These are phyloP conservation scores for Eucalyptus erythrocorys DNA, from an alignment of 345 rosid species.

Conservation along the genomic window DNA sequence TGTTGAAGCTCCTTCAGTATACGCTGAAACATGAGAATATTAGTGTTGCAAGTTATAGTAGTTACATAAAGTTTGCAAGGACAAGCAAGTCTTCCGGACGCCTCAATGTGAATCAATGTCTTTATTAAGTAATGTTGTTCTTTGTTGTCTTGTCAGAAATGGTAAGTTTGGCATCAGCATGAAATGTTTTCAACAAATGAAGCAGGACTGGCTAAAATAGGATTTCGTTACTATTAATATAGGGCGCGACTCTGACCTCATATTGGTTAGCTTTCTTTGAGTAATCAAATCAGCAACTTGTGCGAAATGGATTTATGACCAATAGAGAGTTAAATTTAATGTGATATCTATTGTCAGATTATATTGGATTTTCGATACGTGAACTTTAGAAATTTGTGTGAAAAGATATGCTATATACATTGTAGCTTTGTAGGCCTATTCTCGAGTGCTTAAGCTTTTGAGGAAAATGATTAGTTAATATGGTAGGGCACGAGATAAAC, in stretches of 20 bases:
- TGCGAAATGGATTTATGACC: background rate
- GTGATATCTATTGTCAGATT: no score
- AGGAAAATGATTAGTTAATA: background rate
- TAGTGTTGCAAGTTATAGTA: constrained; percentile 53
- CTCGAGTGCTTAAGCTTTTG: background rate
- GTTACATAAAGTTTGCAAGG: constrained; percentile 60
- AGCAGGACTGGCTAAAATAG: constrained; percentile 56
- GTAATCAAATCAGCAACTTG: background rate
- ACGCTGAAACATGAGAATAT: constrained; percentile 62
- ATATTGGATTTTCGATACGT: background rate
- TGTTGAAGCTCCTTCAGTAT: constrained; percentile 69
- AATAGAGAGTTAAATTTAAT: no score
- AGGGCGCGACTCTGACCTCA: constrained; percentile 11
- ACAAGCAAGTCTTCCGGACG: constrained; percentile 37
- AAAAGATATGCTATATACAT: background rate
- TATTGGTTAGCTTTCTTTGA: background rate
- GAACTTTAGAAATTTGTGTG: background rate
- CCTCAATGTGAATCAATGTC: constrained; percentile 33
- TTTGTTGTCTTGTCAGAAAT: constrained; percentile 70
- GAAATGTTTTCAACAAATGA: constrained; percentile 73
- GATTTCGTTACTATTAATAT: constrained; percentile 30
- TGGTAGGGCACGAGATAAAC: background rate
- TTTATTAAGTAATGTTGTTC: background rate
- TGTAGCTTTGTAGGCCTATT: background rate
- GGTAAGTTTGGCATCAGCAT: constrained; percentile 50